A percentile compares a stretch with the other conserved stretches of the same genome.
phyloP scores from a whole-genome alignment of 163 green algal genomes.

The Coccomyxa subellipsoidea region DNA sequence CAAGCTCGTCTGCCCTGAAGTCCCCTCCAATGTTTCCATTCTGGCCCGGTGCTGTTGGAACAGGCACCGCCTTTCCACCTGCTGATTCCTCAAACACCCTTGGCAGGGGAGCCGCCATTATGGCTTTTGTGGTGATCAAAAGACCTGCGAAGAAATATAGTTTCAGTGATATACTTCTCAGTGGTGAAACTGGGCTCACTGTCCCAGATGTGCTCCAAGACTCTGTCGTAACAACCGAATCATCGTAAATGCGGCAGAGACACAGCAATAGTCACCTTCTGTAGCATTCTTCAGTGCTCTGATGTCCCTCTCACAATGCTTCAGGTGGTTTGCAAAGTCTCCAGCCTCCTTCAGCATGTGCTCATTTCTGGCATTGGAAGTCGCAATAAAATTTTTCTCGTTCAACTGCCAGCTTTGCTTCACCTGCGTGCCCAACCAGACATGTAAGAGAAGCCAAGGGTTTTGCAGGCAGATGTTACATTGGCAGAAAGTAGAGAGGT shows the following conservation, averaged over 20 bases:
- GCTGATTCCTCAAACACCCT: conserved; percentile 75
- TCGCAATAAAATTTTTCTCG: conserved; percentile 62
- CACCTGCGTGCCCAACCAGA: conserved; percentile 25
- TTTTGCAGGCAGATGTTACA: neutral
- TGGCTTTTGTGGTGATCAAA: conserved; percentile 54
- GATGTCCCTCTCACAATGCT: conserved; percentile 76
- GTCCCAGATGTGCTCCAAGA: neutral
- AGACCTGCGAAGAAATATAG: conserved; percentile 31
- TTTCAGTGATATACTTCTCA: neutral
- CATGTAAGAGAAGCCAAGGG: neutral
- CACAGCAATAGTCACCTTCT: conserved; percentile 42
- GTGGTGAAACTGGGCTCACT: neutral
- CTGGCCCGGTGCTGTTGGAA: conserved; percentile 41
- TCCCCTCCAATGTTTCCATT: conserved; percentile 67
- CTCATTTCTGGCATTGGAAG: conserved; percentile 77
- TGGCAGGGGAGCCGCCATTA: conserved; percentile 71
- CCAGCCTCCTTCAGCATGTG: conserved; percentile 82
- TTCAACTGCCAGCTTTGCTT: conserved; percentile 53
- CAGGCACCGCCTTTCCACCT: conserved; percentile 61
- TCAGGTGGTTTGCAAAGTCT: conserved; percentile 72
- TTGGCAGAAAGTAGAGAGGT: neutral
- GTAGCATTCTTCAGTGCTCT: conserved; percentile 60
- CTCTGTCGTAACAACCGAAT: neutral
- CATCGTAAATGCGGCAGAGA: neutral
- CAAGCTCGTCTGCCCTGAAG: conserved; percentile 67